Evolutionary conservation across 805 yeast genomes (phyloP), one percentile per base, ranked within the genome.

Genomic region (Scheffersomyces lignosus): DNA sequence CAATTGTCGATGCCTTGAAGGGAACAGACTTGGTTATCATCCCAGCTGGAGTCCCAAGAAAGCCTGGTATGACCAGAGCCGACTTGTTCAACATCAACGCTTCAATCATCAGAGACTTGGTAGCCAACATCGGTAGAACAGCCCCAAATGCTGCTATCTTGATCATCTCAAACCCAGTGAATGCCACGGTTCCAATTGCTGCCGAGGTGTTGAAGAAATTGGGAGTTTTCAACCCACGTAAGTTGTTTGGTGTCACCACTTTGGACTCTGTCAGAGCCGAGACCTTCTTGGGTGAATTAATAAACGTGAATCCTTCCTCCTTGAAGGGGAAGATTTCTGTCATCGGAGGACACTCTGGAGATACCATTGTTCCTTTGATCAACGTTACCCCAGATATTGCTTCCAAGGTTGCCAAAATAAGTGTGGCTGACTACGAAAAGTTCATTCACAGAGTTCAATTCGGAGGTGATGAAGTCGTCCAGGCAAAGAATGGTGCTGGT

Each of bases 381-480:
- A 41, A 49, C 43, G 36, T 48, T 26, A 51, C 49, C 31, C 20
- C 34, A n/a, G 34, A 38, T 6, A 44, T 52, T 16, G 42, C 52
- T n/a, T 24, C 42, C 17, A 52, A 51, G 34, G 54, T 49, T 14
- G 31, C 43, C 15, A 28, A 34, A 15, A 36, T 56, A 24, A 27
- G 52, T 5, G 43, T 40, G 17, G 33, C 48, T 6, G 44, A 50
- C 26, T 50, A 53, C 34, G 49, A 42, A 10, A 38, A 52, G 25
- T 66, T 70, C 43, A 49, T 69, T 31, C 49, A 66, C 49, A 56
- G 75, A 44, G 75, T 70, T 28, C 75, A 70, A 47, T 70, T 59
- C 44, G 96, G 95, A 42, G 98, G 98, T 59, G 98, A 90, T 62
- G 97, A 91, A 66, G 96, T 90, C 31, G 98, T 90, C 44, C 75